Percentiles rank a stretch among this genome's conserved stretches.
phyloP scores from a whole-genome alignment of 352 stramenopile genomes.

The Phytophthora kernoviae region DNA sequence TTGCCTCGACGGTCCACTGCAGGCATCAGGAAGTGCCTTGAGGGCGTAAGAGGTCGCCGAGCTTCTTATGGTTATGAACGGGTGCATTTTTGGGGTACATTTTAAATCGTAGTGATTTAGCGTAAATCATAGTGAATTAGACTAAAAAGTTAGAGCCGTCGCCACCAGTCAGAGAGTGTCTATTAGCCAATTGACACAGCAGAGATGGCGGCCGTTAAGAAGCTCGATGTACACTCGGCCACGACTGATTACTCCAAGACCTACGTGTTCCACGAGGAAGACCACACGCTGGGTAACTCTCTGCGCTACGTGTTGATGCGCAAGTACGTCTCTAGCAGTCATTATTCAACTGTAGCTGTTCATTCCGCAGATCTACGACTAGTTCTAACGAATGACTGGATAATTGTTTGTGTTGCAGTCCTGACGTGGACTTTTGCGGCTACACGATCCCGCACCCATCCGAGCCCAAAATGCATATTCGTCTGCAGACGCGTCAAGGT shows the following conservation, averaged over 20 bases:
- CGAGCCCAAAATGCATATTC: slow-evolving; percentile 94
- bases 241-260: slow-evolving; percentile 87
- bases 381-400: too few species aligned
- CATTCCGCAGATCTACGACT: too few species aligned
- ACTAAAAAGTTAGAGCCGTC: background rate
- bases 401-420: too few species aligned
- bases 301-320: slow-evolving; percentile 93
- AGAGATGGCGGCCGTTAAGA: slow-evolving; percentile 54
- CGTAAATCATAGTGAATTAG: background rate
- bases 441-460: slow-evolving; percentile 96
- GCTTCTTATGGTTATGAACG: slow-evolving; percentile 1
- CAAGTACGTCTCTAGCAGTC: slow-evolving; percentile 56
- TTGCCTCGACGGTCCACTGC: slow-evolving; percentile 14
- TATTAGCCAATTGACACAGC: background rate
- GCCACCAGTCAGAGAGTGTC: slow-evolving; percentile 24
- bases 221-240: slow-evolving; percentile 83
- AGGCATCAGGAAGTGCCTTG: slow-evolving; percentile 19
- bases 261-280: slow-evolving; percentile 88
- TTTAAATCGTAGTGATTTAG: background rate
- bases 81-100: background rate
- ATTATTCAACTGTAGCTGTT: too few species aligned
- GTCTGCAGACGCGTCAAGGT: slow-evolving; percentile 89
- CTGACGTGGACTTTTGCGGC: slow-evolving; percentile 93
- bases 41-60: slow-evolving; percentile 21
- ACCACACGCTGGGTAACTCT: slow-evolving; percentile 92